A percentile compares a stretch with the other conserved stretches of the same genome.
Conservation (phyloP, 139 green algal genomes). For the Micractinium conductrix region DNA sequence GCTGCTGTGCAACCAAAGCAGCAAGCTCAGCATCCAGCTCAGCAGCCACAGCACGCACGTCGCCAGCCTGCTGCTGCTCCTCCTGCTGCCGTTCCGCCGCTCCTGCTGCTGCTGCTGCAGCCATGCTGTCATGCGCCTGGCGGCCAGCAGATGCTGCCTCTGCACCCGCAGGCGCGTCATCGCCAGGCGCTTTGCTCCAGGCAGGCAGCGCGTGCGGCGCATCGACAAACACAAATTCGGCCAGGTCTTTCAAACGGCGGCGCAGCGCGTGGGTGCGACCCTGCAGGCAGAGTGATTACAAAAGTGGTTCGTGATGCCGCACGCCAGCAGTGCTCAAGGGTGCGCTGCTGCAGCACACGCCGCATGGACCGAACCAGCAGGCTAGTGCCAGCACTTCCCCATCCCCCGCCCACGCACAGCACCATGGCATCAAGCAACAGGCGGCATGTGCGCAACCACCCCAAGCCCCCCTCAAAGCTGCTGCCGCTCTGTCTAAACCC, state of each 20-base stretch:
- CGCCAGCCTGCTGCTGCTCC: background rate
- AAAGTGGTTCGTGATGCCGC: no score
- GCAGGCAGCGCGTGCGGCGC: slow-evolving; percentile 79
- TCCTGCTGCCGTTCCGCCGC: background rate
- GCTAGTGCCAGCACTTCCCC: no score
- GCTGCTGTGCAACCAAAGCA: background rate
- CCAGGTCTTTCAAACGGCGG: slow-evolving; percentile 65
- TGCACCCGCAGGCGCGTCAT: background rate
- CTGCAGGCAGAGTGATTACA: slow-evolving; percentile 23
- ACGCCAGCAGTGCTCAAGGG: no score
- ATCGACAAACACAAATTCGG: slow-evolving; percentile 84
- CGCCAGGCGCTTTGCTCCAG: slow-evolving; percentile 37
- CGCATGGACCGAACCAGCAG: background rate
- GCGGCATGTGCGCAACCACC: no score
- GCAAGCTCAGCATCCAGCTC: slow-evolving; percentile 24
- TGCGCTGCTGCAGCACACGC: no score
- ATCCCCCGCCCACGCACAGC: no score
- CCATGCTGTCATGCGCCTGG: no score
- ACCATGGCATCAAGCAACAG: no score
- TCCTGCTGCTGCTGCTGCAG: background rate
- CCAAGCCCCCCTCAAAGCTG: no score
- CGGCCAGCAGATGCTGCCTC: background rate
- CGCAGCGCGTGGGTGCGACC: slow-evolving; percentile 68
- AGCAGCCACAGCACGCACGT: background rate
- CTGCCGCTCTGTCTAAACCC: no score